Base-by-base conservation (phyloP, 352 stramenopile genomes). In the Phytophthora macrochlamydospora region DNA sequence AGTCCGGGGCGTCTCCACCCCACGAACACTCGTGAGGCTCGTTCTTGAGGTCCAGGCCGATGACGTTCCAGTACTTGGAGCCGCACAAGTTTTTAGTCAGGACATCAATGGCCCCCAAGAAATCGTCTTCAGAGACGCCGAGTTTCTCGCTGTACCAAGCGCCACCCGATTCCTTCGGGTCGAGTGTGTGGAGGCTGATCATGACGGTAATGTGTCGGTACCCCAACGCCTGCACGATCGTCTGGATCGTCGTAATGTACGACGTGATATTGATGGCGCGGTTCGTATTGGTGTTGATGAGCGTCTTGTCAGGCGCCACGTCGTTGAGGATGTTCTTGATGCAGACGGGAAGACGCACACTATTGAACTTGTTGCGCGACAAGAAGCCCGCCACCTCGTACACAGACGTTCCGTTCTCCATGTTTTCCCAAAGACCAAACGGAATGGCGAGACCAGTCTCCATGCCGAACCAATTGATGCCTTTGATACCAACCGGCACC, bases 391-490 rank as follows among this genome's bases (percentile, higher is more conserved):
- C 79, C 9, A 92, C 58, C 32, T 92, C 76, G 53, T 92, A 92
- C 62, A 78, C 73, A 0, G 84, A 80, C 5, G 84, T 92, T 4
- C 84, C 84, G 37, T 89, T 89, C 12, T 87, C 56, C 58, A 74
- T 67, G 66, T 92, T 92, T 30, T 90, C 81, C 84, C 84, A 92
- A 28, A 92, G 59, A 1, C 84, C 84, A 43, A 92, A 86, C 0
- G 83, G 84, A n/a, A 92, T 78, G 0, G 63, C 61, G 2, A 82
- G n/a, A 0, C 73, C 77, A 7, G 84, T 91, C 55, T 92, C 83
- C 83, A 92, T 92, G 14, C 83, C 83, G 62, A 91, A 92, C 83
- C 83, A 92, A 58, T 91, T 92, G 45, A 88, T 56, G 13, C 83
- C 83, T 37, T 92, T 92, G 55, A 92, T 76, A 2, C 62, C 69